Conservation (phyloP, 176 grass and related monocot genomes). For the Typha latifolia region DNA sequence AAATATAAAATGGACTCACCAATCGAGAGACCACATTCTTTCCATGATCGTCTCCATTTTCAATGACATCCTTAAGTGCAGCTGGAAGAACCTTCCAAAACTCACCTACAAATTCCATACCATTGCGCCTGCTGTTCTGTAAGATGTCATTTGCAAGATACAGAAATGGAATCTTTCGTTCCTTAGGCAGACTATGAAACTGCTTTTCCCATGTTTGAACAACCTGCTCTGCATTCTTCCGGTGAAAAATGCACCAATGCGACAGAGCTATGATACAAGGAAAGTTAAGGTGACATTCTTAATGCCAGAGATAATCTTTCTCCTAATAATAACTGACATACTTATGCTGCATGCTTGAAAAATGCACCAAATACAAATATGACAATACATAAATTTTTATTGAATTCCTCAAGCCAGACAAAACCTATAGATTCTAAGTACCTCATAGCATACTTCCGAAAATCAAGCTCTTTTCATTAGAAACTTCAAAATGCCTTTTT, state of each 20-base stretch:
- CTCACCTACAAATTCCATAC: constrained; percentile 92
- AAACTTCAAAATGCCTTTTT: too few species aligned
- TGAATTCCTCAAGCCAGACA: too few species aligned
- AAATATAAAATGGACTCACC: constrained; percentile 35
- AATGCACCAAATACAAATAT: too few species aligned
- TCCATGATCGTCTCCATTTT: constrained; percentile 66
- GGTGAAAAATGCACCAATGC: constrained; percentile 98
- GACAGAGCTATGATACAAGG: constrained; percentile 56
- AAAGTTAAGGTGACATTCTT: constrained; percentile 35
- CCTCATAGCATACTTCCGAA: too few species aligned
- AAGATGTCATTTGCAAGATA: constrained; percentile 98
- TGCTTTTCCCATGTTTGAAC: constrained; percentile 93
- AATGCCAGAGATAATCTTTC: too few species aligned
- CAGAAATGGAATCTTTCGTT: constrained; percentile 62
- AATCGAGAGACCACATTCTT: constrained; percentile 70
- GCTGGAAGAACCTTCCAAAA: constrained; percentile 98
- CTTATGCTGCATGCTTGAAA: background rate
- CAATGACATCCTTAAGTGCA: constrained; percentile 59
- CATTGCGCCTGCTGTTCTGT: constrained; percentile 91
- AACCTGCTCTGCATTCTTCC: constrained; percentile 81
- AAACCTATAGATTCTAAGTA: too few species aligned
- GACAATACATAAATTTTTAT: too few species aligned
- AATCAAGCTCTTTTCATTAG: too few species aligned
- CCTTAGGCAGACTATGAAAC: constrained; percentile 67
- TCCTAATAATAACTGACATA: background rate